Evolutionary conservation across 805 yeast species (phyloP), one percentile per base, ranked within the genome.

Genomic region (Yamadazyma kitorensis): DNA sequence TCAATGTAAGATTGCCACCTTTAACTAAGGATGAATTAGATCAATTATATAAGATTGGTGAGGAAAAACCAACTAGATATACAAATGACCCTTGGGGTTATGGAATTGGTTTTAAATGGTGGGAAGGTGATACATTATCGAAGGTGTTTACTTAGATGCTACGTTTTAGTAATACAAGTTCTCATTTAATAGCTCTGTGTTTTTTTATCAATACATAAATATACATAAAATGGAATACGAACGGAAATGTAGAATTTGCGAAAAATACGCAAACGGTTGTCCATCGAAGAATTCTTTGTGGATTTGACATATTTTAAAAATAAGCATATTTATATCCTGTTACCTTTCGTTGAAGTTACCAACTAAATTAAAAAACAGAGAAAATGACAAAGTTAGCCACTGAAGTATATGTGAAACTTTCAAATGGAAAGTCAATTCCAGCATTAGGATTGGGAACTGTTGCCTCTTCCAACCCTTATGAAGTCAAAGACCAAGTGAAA

Each of bases 381-480:
- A 17, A 12, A 30, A 25, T 31, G 28, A 18, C 15, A 6, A 36
- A 41, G 32, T 46, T 47, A 14, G 61, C 62, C 4, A 67, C 71
- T 1, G 64, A 59, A 31, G 55, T 68, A 19, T 44, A 48, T 17
- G 69, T 74, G 43, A 61, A 61, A 6, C 64, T 82, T 23, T 72
- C 74, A 57, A 72, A 76, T 45, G 86, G 86, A 14, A 53, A 58
- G 28, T 51, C 51, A 24, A 74, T 82, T 37, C 89, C 89, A 3
- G 80, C 80, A 2, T 51, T 82, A 19, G 89, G 86, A 1, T 63
- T 83, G 22, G 91, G 91, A 8, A 60, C 64, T 11, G 59, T 55
- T 4, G 52, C 55, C 5, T 49, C 64, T 4, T 49, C 46, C 4
- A 52, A 54, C 22, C 51, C 49, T 10, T 6, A 6, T 10, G 22